Evolutionary conservation across 208 protist genomes (phyloP), one percentile per base, ranked within the genome.

Genomic region (Trypanosoma conorhini): DNA sequence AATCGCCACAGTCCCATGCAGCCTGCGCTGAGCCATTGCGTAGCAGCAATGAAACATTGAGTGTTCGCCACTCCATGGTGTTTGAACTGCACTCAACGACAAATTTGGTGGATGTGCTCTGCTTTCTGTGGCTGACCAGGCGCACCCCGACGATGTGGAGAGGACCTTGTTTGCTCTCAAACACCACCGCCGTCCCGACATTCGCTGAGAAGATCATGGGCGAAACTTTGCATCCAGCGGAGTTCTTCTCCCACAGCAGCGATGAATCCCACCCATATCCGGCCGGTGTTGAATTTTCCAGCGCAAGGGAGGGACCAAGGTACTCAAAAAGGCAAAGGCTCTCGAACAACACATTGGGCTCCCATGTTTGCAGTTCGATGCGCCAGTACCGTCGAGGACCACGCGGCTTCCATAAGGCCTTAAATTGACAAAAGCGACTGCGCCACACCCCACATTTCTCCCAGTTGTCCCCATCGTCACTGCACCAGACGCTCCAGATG

Each of bases 21-120:
- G 44, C 48, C 22, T 70, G 44, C 17, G 50, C 70, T 17, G 38
- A 55, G 1, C 22, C 40, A 26, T 67, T 58, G 55, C 69, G 72
- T 24, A 74, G 57, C 26, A 76, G 55, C 24, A 77, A 62, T 42
- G 67, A 48, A 10, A n/a, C 52, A 69, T 64, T 67, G 61, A 71
- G 22, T 0, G 35, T 21, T 54, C 17, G 54, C 81, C 81, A 87
- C 17, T 65, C 28, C 33, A 72, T 38, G 30, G 61, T 63, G 69
- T 87, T 74, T 30, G 79, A 76, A 74, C 81, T 89, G 67, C 63
- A 87, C 64, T 93, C 80, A 42, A 82, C 51, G 17, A 62, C 76
- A 79, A 86, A 85, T 17, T 42, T 59, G 33, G 79, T 74, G 22
- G 33, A 74, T 10, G 69, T 48, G 30, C 24, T 57, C 42, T 63